A percentile compares a stretch with the other conserved stretches of the same genome.
Evolutionary conservation across 306 rosid genomes (phyloP).

Genomic region (Inga leiocalycina): DNA sequence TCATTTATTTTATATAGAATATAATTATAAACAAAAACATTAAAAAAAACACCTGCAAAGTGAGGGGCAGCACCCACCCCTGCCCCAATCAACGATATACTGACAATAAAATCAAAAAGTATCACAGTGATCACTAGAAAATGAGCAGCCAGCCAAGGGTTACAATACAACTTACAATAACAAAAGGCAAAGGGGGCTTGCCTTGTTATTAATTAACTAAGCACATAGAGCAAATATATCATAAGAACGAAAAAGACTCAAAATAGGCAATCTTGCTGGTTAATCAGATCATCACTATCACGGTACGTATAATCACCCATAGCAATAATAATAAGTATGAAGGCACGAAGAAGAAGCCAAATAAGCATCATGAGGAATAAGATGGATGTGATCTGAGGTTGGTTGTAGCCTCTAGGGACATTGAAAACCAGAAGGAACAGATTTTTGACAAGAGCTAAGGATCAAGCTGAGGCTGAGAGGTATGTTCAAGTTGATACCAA

Average conservation of each 20-base stretch:
- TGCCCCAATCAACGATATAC: too few species aligned
- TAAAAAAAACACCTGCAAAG: too few species aligned
- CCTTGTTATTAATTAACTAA: neutral
- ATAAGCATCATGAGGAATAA: too few species aligned
- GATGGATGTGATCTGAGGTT: neutral
- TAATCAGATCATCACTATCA: neutral
- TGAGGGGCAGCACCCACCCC: too few species aligned
- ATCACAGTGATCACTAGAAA: neutral
- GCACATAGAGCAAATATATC: neutral
- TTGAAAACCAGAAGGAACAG: constrained; percentile 65
- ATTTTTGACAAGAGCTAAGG: constrained; percentile 69
- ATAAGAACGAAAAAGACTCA: neutral
- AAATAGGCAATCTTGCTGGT: neutral
- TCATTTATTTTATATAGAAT: too few species aligned
- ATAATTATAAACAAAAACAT: too few species aligned
- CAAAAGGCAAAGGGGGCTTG: neutral
- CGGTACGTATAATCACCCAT: neutral
- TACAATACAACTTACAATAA: neutral
- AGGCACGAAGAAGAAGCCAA: neutral
- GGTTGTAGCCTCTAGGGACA: constrained; percentile 39
- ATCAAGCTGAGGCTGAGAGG: constrained; percentile 63
- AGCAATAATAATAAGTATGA: neutral
- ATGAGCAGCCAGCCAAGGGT: neutral
- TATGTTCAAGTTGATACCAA: constrained; percentile 68
- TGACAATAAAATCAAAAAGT: neutral